Evolutionary conservation across 345 rosid genomes (phyloP).

Genomic region (Salix purpurea): DNA sequence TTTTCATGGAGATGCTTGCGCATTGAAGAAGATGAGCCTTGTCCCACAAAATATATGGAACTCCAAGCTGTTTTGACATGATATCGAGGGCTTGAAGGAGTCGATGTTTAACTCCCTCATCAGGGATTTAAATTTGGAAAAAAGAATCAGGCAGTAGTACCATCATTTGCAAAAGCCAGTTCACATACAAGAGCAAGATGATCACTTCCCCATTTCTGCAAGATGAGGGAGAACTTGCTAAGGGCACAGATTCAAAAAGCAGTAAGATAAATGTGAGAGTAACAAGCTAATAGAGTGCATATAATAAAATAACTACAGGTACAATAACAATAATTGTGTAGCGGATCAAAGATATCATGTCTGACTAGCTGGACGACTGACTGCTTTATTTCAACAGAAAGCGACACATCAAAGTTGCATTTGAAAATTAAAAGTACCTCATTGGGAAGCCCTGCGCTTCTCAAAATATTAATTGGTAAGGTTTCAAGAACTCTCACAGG

Average conservation of each 20-base stretch:
- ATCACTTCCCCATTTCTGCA: slow-evolving; percentile 92
- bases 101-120: too few species aligned
- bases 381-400: background rate
- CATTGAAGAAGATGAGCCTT: too few species aligned
- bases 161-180: slow-evolving; percentile 52
- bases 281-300: background rate
- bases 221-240: background rate
- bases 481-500: slow-evolving; percentile 92
- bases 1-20: too few species aligned
- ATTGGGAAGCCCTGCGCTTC: slow-evolving; percentile 67
- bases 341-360: background rate
- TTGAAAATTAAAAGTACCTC: slow-evolving; percentile 41
- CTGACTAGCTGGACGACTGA: background rate
- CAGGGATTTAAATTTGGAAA: background rate
- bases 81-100: background rate
- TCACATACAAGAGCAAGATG: slow-evolving; percentile 95
- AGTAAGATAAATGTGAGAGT: background rate
- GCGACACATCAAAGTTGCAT: background rate
- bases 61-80: background rate
- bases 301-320: background rate
- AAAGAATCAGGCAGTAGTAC: slow-evolving; percentile 5
- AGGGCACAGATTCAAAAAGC: background rate
- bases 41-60: background rate
- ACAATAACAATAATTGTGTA: background rate
- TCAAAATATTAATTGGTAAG: slow-evolving; percentile 56